phyloP scores from a whole-genome alignment of 768 basidiomycete species.

The Phlegmacium glaucopus region DNA sequence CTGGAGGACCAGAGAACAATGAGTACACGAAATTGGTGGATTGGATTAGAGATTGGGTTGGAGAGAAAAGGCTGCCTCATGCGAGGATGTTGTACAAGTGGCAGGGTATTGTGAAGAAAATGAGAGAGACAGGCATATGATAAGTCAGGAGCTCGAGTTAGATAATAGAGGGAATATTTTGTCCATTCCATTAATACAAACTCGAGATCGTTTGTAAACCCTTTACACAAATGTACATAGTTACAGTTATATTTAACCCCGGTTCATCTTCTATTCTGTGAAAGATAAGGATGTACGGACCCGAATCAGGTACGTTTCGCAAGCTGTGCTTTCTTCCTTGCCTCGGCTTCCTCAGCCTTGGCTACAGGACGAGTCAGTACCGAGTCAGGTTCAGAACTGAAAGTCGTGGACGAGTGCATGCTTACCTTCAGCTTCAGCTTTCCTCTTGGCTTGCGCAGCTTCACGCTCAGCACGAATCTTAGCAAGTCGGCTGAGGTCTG shows the following conservation, averaged over 20 bases:
- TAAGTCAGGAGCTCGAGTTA: too few relatives aligned
- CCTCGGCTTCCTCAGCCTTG: constrained; percentile 60
- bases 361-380: constrained; percentile 34
- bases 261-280: too few relatives aligned
- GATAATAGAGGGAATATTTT: background rate
- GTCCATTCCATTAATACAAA: too few relatives aligned
- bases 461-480: constrained; percentile 89
- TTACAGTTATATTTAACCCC: too few relatives aligned
- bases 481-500: constrained; percentile 81
- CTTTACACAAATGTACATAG: too few relatives aligned
- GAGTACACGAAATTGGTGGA: constrained; percentile 42
- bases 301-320: constrained; percentile 19
- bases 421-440: constrained; percentile 85
- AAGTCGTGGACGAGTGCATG: too few relatives aligned
- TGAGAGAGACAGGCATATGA: constrained; percentile 31
- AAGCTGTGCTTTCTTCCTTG: constrained; percentile 51
- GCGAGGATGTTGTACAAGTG: constrained; percentile 33
- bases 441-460: constrained; percentile 80
- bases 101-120: constrained; percentile 27
- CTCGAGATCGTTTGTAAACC: too few relatives aligned
- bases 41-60: constrained; percentile 63
- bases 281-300: too few relatives aligned
- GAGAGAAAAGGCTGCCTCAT: constrained; percentile 39
- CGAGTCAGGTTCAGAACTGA: background rate
- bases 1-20: constrained; percentile 27